A percentile compares a stretch with the other conserved stretches of the same genome.
Evolutionary conservation across 2,329 filamentous ascomycete genomes (phyloP).

Genomic region (Colletotrichum plurivorum): DNA sequence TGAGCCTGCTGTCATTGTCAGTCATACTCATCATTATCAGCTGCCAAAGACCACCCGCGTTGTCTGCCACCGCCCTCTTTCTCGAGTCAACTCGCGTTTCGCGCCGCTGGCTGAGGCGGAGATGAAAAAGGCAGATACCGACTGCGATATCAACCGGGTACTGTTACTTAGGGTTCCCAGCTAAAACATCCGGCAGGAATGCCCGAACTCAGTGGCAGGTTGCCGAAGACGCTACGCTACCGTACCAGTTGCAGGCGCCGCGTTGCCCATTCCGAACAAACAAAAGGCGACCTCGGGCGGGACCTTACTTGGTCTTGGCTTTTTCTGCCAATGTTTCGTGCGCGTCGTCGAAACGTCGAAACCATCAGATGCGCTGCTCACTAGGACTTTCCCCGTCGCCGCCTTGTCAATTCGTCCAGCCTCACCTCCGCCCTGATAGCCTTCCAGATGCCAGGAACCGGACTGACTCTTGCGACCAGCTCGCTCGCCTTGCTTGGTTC

Average conservation of each 20-base stretch:
- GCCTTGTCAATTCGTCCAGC: constrained; percentile 15
- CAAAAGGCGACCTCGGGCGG: background rate
- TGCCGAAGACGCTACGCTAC: constrained; percentile 1
- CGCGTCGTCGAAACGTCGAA: constrained; percentile 34
- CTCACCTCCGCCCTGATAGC: constrained; percentile 5
- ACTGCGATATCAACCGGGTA: constrained; percentile 5
- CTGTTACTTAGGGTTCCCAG: constrained; percentile 2
- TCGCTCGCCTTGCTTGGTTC: background rate
- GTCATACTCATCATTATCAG: background rate
- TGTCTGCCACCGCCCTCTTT: constrained; percentile 1
- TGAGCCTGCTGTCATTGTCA: background rate
- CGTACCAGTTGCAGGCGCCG: no score
- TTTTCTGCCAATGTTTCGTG: constrained; percentile 34
- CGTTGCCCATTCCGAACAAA: background rate
- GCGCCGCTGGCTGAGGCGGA: constrained; percentile 1
- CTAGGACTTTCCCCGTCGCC: constrained; percentile 7
- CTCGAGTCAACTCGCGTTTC: constrained; percentile 23
- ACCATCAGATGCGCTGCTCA: constrained; percentile 10
- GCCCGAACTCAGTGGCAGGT: constrained; percentile 4
- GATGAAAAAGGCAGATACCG: constrained; percentile 22
- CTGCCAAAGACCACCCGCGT: constrained; percentile 19
- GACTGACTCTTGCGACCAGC: background rate
- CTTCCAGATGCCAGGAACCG: no score
- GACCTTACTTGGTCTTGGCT: constrained; percentile 15
- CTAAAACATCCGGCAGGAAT: constrained; percentile 16